Evolutionary conservation across 495 filamentous ascomycete species (phyloP).

Genomic region (Lophiostoma macrostomum): DNA sequence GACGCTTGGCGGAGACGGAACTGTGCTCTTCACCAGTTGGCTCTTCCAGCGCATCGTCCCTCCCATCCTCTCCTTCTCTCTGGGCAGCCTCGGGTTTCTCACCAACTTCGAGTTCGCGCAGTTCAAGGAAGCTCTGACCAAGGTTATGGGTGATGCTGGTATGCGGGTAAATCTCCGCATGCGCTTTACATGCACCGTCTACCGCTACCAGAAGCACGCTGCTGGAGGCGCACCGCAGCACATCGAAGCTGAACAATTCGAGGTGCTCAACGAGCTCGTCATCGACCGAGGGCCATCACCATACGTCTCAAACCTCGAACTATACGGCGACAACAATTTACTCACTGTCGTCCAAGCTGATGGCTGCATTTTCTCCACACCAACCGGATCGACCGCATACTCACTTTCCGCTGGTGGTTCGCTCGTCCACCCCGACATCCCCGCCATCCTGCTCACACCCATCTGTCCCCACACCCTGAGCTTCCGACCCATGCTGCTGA

Average conservation of each 20-base stretch:
- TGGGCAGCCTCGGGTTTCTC: conserved; percentile 87
- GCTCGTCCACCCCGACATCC: conserved; percentile 94
- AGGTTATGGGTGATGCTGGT: conserved; percentile 83
- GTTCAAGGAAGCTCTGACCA: conserved; percentile 77
- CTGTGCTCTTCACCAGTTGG: conserved; percentile 89
- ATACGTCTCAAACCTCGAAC: conserved; percentile 93
- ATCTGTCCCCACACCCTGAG: conserved; percentile 97
- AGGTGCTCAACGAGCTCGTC: conserved; percentile 95
- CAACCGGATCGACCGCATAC: conserved; percentile 88
- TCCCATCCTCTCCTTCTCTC: conserved; percentile 81
- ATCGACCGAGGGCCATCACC: conserved; percentile 94
- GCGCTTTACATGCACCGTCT: conserved; percentile 96
- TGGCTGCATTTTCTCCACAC: conserved; percentile 94
- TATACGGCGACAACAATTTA: conserved; percentile 89
- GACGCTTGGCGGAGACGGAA: conserved; percentile 89
- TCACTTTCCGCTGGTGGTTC: conserved; percentile 93
- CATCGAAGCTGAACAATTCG: conserved; percentile 70
- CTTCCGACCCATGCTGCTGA: conserved; percentile 98
- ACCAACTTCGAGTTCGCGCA: conserved; percentile 86
- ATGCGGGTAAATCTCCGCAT: conserved; percentile 95
- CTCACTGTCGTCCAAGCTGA: conserved; percentile 94
- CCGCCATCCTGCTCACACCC: conserved; percentile 92
- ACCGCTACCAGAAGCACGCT: conserved; percentile 47
- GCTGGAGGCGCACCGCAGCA: conserved; percentile 23
- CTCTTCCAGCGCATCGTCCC: conserved; percentile 91